phyloP scores from a whole-genome alignment of 2,329 filamentous ascomycete species.

The Fusarium domesticum region DNA sequence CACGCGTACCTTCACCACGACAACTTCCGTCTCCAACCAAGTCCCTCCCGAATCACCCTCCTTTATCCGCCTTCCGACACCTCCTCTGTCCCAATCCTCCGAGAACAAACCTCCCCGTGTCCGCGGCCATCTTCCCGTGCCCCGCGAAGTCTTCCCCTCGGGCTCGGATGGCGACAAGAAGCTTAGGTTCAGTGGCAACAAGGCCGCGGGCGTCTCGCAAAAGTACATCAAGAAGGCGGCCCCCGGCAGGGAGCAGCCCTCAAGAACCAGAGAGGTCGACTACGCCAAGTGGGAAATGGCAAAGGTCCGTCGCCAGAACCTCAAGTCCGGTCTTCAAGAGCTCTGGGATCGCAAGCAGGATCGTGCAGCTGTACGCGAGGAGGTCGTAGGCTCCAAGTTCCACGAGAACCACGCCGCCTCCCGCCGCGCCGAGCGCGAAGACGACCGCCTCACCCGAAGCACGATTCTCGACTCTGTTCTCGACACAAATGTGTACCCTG shows the following conservation, averaged over 20 bases:
- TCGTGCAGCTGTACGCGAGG: constrained; percentile 35
- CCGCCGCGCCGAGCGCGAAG: constrained; percentile 65
- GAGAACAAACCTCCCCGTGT: constrained; percentile 46
- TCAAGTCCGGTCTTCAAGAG: constrained; percentile 67
- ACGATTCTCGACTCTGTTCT: constrained; percentile 55
- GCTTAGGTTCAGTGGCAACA: constrained; percentile 40
- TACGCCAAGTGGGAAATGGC: constrained; percentile 74
- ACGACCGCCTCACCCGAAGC: constrained; percentile 72
- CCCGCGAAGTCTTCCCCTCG: constrained; percentile 71
- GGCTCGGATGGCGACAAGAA: constrained; percentile 56
- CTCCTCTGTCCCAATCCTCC: constrained; percentile 61
- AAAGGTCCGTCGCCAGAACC: constrained; percentile 64
- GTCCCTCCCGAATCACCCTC: constrained; percentile 84
- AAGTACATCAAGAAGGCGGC: constrained; percentile 60
- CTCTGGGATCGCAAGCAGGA: constrained; percentile 64
- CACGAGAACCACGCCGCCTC: constrained; percentile 47
- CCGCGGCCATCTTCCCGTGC: constrained; percentile 79
- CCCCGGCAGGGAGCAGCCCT: constrained; percentile 49
- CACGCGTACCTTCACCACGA: constrained; percentile 35
- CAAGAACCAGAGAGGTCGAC: constrained; percentile 34
- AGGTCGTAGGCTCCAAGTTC: constrained; percentile 47
- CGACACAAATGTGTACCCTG: constrained; percentile 52
- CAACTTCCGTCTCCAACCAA: constrained; percentile 42
- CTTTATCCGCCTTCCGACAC: constrained; percentile 78
- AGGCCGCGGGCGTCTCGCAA: not conserved